Conservation (phyloP, 2,329 filamentous ascomycete species). For the Beauveria sp. region DNA sequence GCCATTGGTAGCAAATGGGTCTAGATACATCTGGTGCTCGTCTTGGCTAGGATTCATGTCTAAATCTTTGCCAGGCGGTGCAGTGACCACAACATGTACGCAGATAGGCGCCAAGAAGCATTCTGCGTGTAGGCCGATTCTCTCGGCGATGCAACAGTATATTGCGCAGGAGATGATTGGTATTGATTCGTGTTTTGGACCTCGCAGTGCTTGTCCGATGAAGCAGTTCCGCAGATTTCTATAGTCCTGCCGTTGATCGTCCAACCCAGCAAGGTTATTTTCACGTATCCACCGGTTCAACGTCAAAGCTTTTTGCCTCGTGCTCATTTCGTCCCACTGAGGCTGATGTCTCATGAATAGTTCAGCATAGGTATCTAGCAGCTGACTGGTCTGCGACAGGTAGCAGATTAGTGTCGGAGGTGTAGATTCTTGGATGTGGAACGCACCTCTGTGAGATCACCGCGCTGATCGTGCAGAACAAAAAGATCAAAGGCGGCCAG, state of each 20-base stretch:
- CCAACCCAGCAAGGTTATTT: conserved; percentile 63
- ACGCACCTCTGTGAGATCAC: conserved; percentile 66
- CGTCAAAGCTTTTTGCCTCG: conserved; percentile 58
- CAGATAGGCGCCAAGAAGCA: conserved; percentile 80
- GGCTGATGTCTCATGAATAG: conserved; percentile 47
- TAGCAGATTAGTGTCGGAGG: background rate
- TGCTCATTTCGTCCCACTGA: conserved; percentile 47
- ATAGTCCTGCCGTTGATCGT: conserved; percentile 58
- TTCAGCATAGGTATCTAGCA: conserved; percentile 56
- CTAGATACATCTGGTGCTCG: conserved; percentile 61
- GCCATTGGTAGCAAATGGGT: conserved; percentile 64
- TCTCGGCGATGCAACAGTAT: conserved; percentile 70
- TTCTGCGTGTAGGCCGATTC: conserved; percentile 66
- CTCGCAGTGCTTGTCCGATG: conserved; percentile 71
- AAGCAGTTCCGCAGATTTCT: conserved; percentile 80
- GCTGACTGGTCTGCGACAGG: conserved; percentile 43
- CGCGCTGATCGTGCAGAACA: conserved; percentile 61
- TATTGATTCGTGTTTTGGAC: conserved; percentile 67
- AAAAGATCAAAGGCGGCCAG: conserved; percentile 87
- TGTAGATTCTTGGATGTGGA: conserved; percentile 12
- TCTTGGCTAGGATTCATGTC: conserved; percentile 42
- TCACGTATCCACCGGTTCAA: conserved; percentile 63
- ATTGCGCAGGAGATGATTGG: conserved; percentile 83
- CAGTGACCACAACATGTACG: conserved; percentile 70
- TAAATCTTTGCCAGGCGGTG: conserved; percentile 51